Percentiles rank a stretch among this genome's conserved stretches.
phyloP scores from a whole-genome alignment of 495 filamentous ascomycete genomes.

The Darksidea phi region DNA sequence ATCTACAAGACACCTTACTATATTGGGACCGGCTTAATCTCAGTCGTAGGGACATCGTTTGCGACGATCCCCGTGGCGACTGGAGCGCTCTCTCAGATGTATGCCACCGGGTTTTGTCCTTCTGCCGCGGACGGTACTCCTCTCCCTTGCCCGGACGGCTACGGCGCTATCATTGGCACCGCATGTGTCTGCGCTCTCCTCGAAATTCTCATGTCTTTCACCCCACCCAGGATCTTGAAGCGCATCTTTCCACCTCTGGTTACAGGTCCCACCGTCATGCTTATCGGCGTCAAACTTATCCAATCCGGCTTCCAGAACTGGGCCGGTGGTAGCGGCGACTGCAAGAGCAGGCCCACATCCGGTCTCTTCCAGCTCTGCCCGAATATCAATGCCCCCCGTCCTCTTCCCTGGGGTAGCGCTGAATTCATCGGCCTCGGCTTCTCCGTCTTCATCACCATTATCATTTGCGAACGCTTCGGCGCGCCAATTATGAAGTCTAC shows the following conservation, averaged over 20 bases:
- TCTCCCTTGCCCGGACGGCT: slow-evolving; percentile 79
- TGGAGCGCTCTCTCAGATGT: slow-evolving; percentile 81
- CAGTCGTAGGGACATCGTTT: slow-evolving; percentile 87
- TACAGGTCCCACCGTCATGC: slow-evolving; percentile 57
- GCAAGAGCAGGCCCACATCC: slow-evolving; percentile 54
- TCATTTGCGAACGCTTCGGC: slow-evolving; percentile 81
- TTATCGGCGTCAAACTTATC: slow-evolving; percentile 55
- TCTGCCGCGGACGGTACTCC: slow-evolving; percentile 59
- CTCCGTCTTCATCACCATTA: slow-evolving; percentile 85
- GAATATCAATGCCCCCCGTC: slow-evolving; percentile 67
- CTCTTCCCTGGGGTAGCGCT: slow-evolving; percentile 82
- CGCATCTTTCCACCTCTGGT: slow-evolving; percentile 86
- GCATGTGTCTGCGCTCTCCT: slow-evolving; percentile 66
- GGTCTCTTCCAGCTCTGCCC: slow-evolving; percentile 68
- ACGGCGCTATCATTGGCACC: slow-evolving; percentile 82
- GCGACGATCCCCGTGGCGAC: slow-evolving; percentile 81
- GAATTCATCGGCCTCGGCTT: slow-evolving; percentile 90
- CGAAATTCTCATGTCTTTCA: slow-evolving; percentile 74
- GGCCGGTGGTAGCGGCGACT: slow-evolving; percentile 73
- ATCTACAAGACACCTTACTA: slow-evolving; percentile 79
- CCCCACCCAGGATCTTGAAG: slow-evolving; percentile 66
- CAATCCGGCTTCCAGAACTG: slow-evolving; percentile 76
- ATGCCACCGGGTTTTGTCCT: slow-evolving; percentile 75
- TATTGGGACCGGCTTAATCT: slow-evolving; percentile 83
- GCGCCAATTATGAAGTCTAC: slow-evolving; percentile 74